phyloP scores from a whole-genome alignment of 2,329 filamentous ascomycete genomes.

The Aspergillus sp. region DNA sequence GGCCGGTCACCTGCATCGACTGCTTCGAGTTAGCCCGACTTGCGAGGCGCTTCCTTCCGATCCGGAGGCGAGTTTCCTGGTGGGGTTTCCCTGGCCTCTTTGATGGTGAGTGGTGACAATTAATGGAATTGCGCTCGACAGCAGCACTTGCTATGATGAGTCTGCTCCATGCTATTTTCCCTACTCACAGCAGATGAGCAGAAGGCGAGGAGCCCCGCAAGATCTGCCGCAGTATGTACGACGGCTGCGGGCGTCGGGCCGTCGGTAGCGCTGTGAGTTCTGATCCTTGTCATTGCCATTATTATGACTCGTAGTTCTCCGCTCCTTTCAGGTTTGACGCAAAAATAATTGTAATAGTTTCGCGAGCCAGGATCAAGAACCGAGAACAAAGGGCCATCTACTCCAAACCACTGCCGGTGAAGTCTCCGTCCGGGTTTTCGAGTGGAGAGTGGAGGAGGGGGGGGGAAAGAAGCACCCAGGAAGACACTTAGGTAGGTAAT shows the following conservation, averaged over 20 bases:
- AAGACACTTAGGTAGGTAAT: neutral
- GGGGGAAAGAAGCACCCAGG: neutral
- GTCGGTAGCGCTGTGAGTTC: conserved; percentile 21
- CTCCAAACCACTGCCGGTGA: neutral
- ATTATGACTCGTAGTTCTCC: neutral
- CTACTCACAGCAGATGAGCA: too few species aligned
- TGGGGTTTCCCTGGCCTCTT: neutral
- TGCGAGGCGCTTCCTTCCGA: neutral
- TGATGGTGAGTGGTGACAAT: neutral
- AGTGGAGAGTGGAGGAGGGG: neutral
- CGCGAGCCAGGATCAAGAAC: neutral
- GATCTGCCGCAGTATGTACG: conserved; percentile 26
- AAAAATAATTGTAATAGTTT: too few species aligned
- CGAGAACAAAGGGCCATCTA: neutral
- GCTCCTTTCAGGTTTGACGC: neutral
- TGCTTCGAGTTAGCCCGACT: neutral
- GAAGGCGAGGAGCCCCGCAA: conserved; percentile 17
- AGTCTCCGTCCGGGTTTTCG: neutral
- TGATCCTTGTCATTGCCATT: conserved; percentile 4
- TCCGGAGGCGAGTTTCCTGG: neutral
- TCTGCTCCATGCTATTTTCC: too few species aligned
- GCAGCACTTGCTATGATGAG: too few species aligned
- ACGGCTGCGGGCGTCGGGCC: conserved; percentile 27
- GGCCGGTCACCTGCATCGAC: conserved; percentile 5
- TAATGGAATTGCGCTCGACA: neutral